Evolutionary conservation across 108 stramenopile genomes (phyloP).

Genomic region (Cyclotella sp.): DNA sequence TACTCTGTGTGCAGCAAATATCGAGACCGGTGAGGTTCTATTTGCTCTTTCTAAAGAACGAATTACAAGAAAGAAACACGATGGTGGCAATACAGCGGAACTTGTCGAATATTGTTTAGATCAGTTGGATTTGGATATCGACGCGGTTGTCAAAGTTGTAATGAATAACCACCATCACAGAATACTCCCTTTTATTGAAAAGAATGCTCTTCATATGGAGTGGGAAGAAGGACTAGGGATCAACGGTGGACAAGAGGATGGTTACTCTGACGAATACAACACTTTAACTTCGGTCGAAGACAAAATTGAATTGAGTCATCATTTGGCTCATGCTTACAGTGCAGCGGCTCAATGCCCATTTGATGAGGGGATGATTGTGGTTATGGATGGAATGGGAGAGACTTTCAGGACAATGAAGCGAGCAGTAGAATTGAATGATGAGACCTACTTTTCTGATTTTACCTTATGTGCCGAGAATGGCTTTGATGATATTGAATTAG

Average conservation of each 20-base stretch:
- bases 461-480: conserved; percentile 40
- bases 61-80: conserved; percentile 85
- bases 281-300: conserved; percentile 43
- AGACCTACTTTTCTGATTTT: conserved; percentile 80
- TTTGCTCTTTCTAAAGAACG: conserved; percentile 94
- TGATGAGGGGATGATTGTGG: conserved; percentile 85
- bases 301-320: conserved; percentile 89
- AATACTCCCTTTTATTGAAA: conserved; percentile 78
- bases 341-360: conserved; percentile 86
- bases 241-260: conserved; percentile 74
- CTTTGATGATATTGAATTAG: conserved; percentile 61
- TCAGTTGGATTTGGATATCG: conserved; percentile 73
- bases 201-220: conserved; percentile 60
- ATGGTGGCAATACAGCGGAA: conserved; percentile 84
- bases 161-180: conserved; percentile 96
- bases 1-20: conserved; percentile 82
- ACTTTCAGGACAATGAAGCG: conserved; percentile 85
- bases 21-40: conserved; percentile 77
- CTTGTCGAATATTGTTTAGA: conserved; percentile 86
- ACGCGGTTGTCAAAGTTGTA: conserved; percentile 82
- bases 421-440: conserved; percentile 53
- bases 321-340: conserved; percentile 95
- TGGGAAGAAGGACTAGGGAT: conserved; percentile 82
- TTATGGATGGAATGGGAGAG: conserved; percentile 97
- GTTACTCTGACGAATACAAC: conserved; percentile 80